phyloP scores from a whole-genome alignment of 129 eudicot genomes.

The Pseudognaphalium luteoalbum region DNA sequence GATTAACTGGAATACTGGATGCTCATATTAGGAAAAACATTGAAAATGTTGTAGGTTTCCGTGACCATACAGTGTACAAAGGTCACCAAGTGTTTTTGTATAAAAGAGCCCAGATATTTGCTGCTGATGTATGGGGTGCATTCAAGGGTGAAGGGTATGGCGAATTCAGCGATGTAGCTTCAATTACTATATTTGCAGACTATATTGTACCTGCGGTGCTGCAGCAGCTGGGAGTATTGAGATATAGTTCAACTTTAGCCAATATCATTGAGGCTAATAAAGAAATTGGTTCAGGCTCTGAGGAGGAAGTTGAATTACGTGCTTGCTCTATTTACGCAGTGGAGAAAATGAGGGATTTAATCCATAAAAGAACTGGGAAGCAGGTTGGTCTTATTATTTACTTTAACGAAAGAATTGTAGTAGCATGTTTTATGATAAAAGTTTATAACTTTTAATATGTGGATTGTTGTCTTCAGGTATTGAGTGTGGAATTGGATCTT shows the following conservation, averaged over 20 bases:
- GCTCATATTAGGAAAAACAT: background rate
- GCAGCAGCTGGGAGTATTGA: slow-evolving; percentile 83
- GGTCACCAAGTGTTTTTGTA: slow-evolving; percentile 88
- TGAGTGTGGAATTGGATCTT: slow-evolving; percentile 95
- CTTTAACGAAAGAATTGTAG: no score
- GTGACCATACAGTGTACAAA: slow-evolving; percentile 91
- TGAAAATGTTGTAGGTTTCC: slow-evolving; percentile 54
- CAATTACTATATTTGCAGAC: slow-evolving; percentile 85
- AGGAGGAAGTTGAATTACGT: slow-evolving; percentile 86
- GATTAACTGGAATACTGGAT: no score
- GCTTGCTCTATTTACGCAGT: slow-evolving; percentile 90
- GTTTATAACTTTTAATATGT: background rate
- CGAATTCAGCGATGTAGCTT: slow-evolving; percentile 65
- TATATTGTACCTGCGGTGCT: slow-evolving; percentile 94
- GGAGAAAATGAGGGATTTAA: slow-evolving; percentile 77
- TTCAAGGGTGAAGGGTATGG: slow-evolving; percentile 88
- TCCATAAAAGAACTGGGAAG: slow-evolving; percentile 61
- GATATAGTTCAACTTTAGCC: slow-evolving; percentile 56
- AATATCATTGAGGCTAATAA: slow-evolving; percentile 42
- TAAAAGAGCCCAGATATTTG: slow-evolving; percentile 90
- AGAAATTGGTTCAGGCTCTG: slow-evolving; percentile 76
- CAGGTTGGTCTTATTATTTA: slow-evolving; percentile 54
- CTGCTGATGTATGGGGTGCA: slow-evolving; percentile 92
- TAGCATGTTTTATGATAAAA: no score
- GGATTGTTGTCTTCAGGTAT: slow-evolving; percentile 49